Base-by-base conservation (phyloP, 2,329 filamentous ascomycete species). In the Arthrobotrys sinensis region DNA sequence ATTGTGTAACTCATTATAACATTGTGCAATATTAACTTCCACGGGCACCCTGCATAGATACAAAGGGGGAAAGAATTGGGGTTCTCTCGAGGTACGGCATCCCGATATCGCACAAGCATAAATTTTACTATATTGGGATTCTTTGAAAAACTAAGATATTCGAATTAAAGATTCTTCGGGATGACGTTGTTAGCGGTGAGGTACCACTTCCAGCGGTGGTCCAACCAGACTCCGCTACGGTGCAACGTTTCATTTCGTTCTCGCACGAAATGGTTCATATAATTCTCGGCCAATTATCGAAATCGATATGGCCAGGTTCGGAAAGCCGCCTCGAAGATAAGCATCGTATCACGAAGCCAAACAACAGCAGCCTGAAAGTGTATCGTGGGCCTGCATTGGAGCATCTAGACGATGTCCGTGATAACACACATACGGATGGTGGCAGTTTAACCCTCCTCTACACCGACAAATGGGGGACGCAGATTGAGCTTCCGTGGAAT, bases 391-490 rank as follows among this genome's bases (percentile, higher is more conserved):
- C 66, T n/a, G 10, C 43, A 16, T 40, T 69, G 1, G 66, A 38
- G 38, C 40, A 32, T n/a, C 40, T 48, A 8, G 24, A n/a, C 12
- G 66, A 69, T 50, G 66, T 69, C 50, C 80, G 82, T 4, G 82
- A 83, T 67, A 81, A 81, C 38, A 82, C 73, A 60, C 83, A 83
- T 72, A 83, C 82, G 0, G 83, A 83, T 65, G 63, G 81, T 10
- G 82, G 83, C 38, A 81, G 79, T 8, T 60, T 83, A n/a, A 82
- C 83, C 11, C 55, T 83, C 12, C 80, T 83, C 10, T 82, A 83
- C 64, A 76, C 80, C 16, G 34, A 81, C 6, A 81, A 82, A 55
- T 83, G 81, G 80, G 83, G 84, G 10, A 80, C 84, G 0, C 83
- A 85, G 65, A 71, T 83, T 21, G 67, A 81, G 12, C 38, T 70